phyloP scores from a whole-genome alignment of 148 eudicot species.

The Chenopodium berlandieri region DNA sequence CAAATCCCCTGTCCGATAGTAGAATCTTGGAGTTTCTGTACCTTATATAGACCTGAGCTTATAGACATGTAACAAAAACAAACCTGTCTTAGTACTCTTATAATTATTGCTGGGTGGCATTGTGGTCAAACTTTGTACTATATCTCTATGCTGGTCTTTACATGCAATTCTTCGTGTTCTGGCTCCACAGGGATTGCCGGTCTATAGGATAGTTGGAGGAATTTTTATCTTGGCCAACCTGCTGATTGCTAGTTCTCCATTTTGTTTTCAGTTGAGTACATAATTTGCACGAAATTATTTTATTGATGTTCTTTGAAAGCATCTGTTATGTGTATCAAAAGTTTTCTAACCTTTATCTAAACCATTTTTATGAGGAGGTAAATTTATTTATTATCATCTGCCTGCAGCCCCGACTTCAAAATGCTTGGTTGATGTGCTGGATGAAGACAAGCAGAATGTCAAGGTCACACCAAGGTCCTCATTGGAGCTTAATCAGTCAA shows the following conservation, averaged over 20 bases:
- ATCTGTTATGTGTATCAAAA: neutral
- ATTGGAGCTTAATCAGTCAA: constrained; percentile 31
- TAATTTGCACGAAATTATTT: neutral
- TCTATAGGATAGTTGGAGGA: neutral
- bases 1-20: too few species aligned
- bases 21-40: too few species aligned
- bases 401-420: constrained; percentile 23
- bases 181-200: neutral
- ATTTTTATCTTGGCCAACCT: neutral
- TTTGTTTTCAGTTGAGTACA: neutral
- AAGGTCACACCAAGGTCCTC: constrained; percentile 36
- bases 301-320: neutral
- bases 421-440: constrained; percentile 15
- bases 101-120: too few species aligned
- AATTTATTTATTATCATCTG: too few species aligned
- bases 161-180: neutral
- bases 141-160: neutral
- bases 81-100: too few species aligned
- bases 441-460: constrained; percentile 22
- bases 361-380: neutral
- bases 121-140: too few species aligned
- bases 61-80: too few species aligned
- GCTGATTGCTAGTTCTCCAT: neutral
- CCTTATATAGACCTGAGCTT: too few species aligned
- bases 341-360: neutral